Evolutionary conservation across 768 basidiomycete genomes (phyloP).

Genomic region (Panaeolus cyanescens): DNA sequence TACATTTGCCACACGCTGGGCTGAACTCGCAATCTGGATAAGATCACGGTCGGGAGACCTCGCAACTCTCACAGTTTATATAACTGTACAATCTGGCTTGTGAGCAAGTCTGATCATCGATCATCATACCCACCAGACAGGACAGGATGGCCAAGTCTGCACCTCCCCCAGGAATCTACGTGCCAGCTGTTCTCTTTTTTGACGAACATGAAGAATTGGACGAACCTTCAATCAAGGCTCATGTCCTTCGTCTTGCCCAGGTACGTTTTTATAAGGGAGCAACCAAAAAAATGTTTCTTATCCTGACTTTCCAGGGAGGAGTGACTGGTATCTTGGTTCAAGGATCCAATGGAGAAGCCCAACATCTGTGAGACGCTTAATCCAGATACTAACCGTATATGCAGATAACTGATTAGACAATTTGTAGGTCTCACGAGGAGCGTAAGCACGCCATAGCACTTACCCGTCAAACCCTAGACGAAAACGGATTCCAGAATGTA

Average conservation of each 20-base stretch:
- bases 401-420: neutral
- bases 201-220: conserved; percentile 73
- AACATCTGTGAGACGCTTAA: conserved; percentile 63
- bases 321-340: conserved; percentile 74
- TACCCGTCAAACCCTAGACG: conserved; percentile 72
- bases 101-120: neutral
- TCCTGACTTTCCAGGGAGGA: conserved; percentile 53
- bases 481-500: conserved; percentile 66
- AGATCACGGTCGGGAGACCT: neutral
- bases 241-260: conserved; percentile 73
- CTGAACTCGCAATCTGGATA: neutral
- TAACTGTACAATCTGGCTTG: neutral
- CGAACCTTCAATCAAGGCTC: conserved; percentile 61
- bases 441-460: conserved; percentile 62
- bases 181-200: conserved; percentile 78
- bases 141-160: conserved; percentile 30
- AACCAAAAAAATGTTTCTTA: conserved; percentile 9
- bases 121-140: neutral
- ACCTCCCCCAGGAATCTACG: conserved; percentile 72
- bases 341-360: conserved; percentile 77
- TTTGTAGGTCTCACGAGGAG: conserved; percentile 60
- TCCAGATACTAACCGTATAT: no score
- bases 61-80: neutral
- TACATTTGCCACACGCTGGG: neutral
- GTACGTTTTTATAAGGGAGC: conserved; percentile 33